Percentiles rank a stretch among this genome's conserved stretches.
Evolutionary conservation across 768 basidiomycete genomes (phyloP).

Genomic region (Panaeolus cyanescens): DNA sequence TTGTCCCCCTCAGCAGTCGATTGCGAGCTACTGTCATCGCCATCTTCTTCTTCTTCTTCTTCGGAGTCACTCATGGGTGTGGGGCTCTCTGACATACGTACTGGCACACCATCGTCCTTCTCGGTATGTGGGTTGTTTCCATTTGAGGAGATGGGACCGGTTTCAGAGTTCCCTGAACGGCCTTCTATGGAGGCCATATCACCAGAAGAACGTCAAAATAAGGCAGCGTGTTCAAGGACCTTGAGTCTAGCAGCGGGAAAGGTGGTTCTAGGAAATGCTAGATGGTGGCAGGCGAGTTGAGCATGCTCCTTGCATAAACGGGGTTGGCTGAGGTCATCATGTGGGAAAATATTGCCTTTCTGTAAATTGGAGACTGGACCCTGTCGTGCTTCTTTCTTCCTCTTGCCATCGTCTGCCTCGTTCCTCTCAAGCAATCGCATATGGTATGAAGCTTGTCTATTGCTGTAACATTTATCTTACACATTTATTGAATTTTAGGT

Average conservation of each 20-base stretch:
- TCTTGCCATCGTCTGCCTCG: background rate
- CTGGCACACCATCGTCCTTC: background rate
- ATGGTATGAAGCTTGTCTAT: background rate
- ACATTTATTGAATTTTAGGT: conserved; percentile 31
- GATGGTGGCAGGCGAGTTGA: background rate
- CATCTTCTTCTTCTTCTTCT: conserved; percentile 12
- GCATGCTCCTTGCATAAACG: background rate
- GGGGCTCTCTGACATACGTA: conserved; percentile 13
- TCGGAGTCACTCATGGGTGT: conserved; percentile 8
- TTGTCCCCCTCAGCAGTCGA: background rate
- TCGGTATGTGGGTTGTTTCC: background rate
- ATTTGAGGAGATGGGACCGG: background rate
- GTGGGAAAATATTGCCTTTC: conserved; percentile 1
- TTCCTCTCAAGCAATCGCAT: background rate
- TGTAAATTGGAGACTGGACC: too few species aligned
- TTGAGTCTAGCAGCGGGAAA: background rate
- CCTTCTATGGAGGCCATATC: background rate
- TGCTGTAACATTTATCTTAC: background rate
- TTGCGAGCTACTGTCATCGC: background rate
- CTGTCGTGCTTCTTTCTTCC: background rate
- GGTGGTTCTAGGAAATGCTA: background rate
- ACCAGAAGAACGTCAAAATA: background rate
- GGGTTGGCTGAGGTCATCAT: conserved; percentile 2
- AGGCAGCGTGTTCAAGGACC: background rate
- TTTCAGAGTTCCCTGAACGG: background rate